A percentile compares a stretch with the other conserved stretches of the same genome.
These are phyloP conservation scores for Colletotrichum theobromicola DNA, from an alignment of 2,329 filamentous ascomycete genomes.

Conservation along the genomic window DNA sequence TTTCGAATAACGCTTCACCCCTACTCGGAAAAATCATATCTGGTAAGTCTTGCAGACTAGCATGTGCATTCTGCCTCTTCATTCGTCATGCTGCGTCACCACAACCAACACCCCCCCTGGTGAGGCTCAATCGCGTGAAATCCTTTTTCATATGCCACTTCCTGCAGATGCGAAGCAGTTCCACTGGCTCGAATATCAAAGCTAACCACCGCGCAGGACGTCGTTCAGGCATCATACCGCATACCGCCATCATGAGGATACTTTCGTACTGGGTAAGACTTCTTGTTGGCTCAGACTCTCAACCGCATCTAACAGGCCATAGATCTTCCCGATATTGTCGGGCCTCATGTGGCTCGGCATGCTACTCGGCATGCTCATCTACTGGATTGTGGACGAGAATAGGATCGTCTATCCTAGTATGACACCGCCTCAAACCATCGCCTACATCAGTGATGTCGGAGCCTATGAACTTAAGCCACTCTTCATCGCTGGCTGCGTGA, in stretches of 20 bases:
- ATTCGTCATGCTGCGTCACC: slow-evolving; percentile 7
- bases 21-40: background rate
- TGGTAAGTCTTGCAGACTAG: slow-evolving; percentile 2
- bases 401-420: slow-evolving; percentile 66
- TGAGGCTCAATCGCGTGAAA: background rate
- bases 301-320: background rate
- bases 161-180: background rate
- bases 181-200: background rate
- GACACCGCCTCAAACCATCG: slow-evolving; percentile 61
- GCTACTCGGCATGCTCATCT: slow-evolving; percentile 72
- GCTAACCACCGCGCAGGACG: background rate
- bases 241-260: slow-evolving; percentile 22
- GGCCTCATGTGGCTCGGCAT: slow-evolving; percentile 69
- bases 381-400: slow-evolving; percentile 66
- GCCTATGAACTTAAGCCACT: slow-evolving; percentile 71
- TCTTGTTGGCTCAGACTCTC: background rate
- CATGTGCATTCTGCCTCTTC: background rate
- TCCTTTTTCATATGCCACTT: background rate
- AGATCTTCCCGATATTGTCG: slow-evolving; percentile 74
- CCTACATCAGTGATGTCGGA: slow-evolving; percentile 75
- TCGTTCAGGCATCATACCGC: background rate
- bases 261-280: slow-evolving; percentile 40
- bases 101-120: background rate
- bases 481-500: slow-evolving; percentile 74
- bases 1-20: background rate